A percentile compares a stretch with the other conserved stretches of the same genome.
These are phyloP conservation scores for Aspergillus luchuensis DNA, from an alignment of 2,329 filamentous ascomycete genomes.

Conservation along the genomic window DNA sequence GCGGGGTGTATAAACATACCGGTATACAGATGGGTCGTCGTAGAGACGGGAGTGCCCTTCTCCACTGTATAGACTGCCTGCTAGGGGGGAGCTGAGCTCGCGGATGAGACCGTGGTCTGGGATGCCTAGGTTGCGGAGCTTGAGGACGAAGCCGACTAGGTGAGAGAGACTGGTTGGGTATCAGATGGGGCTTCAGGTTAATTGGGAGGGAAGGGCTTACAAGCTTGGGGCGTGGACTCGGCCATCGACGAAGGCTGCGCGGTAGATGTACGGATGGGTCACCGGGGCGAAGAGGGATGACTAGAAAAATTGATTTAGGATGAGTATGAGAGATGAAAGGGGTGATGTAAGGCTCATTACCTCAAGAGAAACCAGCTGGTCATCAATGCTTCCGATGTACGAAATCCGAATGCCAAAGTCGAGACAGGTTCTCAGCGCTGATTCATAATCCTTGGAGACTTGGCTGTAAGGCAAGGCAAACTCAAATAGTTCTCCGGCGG, in stretches of 20 bases:
- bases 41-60: slow-evolving; percentile 94
- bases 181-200: slow-evolving; percentile 11
- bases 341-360: slow-evolving; percentile 46
- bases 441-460: slow-evolving; percentile 79
- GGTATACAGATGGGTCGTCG: slow-evolving; percentile 83
- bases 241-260: slow-evolving; percentile 94
- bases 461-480: slow-evolving; percentile 80
- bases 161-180: slow-evolving; percentile 66
- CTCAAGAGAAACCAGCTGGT: slow-evolving; percentile 92
- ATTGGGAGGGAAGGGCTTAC: slow-evolving; percentile 40
- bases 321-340: neutral
- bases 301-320: slow-evolving; percentile 32
- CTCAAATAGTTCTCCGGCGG: slow-evolving; percentile 92
- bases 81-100: slow-evolving; percentile 83
- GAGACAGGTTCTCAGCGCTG: slow-evolving; percentile 72
- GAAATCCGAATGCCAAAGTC: slow-evolving; percentile 79
- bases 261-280: slow-evolving; percentile 88
- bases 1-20: slow-evolving; percentile 50
- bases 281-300: slow-evolving; percentile 86
- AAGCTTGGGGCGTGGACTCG: slow-evolving; percentile 92
- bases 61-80: slow-evolving; percentile 86
- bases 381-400: slow-evolving; percentile 92
- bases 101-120: slow-evolving; percentile 91
- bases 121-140: slow-evolving; percentile 88
- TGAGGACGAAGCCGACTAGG: slow-evolving; percentile 88